Conservation (phyloP, 2,329 filamentous ascomycete species). For the Botrytis fabae region DNA sequence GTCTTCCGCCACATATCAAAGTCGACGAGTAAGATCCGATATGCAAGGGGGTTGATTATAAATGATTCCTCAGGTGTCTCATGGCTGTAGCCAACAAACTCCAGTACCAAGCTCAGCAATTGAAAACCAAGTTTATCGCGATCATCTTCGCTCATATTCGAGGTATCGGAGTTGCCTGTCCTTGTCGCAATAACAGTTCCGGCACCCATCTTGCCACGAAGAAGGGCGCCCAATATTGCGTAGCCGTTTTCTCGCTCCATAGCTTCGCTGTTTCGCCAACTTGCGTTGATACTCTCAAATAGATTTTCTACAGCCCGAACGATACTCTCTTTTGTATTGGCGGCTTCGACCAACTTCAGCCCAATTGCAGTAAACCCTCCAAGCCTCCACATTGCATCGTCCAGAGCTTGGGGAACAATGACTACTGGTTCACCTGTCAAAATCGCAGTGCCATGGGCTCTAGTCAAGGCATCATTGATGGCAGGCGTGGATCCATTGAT, state of each 20-base stretch:
- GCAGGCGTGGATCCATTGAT: conserved; percentile 87
- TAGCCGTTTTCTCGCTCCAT: conserved; percentile 98
- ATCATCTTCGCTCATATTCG: conserved; percentile 51
- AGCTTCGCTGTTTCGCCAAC: conserved; percentile 96
- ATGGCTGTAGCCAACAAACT: conserved; percentile 86
- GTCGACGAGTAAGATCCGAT: conserved; percentile 87
- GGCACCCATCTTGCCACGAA: conserved; percentile 76
- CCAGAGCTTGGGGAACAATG: conserved; percentile 76
- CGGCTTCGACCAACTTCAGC: conserved; percentile 79
- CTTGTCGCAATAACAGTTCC: conserved; percentile 45
- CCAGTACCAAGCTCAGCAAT: conserved; percentile 74
- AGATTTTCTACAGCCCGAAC: conserved; percentile 78
- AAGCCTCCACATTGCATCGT: conserved; percentile 89
- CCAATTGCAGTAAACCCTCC: conserved; percentile 88
- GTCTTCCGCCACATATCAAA: conserved; percentile 89
- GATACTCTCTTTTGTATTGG: conserved; percentile 68
- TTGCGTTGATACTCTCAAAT: conserved; percentile 82
- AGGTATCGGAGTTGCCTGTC: conserved; percentile 38
- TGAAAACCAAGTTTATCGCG: conserved; percentile 58
- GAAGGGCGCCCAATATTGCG: conserved; percentile 77
- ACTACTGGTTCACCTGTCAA: conserved; percentile 83
- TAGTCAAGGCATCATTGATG: conserved; percentile 84
- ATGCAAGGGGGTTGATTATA: conserved; percentile 93
- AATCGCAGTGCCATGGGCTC: conserved; percentile 76
- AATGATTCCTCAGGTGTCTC: conserved; percentile 81